Base-by-base conservation (phyloP, 73 alveolate species). In the Paraurostyla sp. region DNA sequence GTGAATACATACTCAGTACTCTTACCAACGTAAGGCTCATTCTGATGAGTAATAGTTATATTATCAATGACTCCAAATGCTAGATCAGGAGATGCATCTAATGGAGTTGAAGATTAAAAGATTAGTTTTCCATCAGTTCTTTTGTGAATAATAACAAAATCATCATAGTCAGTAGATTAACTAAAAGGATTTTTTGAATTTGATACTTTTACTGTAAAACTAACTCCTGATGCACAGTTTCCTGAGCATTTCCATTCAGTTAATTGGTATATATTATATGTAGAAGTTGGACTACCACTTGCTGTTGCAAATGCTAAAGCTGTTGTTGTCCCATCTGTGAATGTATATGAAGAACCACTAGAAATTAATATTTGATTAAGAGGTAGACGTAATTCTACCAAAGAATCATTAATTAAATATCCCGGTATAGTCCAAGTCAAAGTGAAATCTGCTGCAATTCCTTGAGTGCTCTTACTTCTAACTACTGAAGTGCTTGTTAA, bases 401-500 rank as follows among this genome's bases (percentile, higher is more conserved):
- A 51, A 13, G 95, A 81, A 20, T 65, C 85, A 83, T 62, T 86
- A 9, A 82, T 59, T 20, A 90, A 56, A 22, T 81, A 65, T 32
- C 91, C 87, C 23, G 95, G 88, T 41, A 68, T 68, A 27, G 58
- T 56, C 65, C 87, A 68, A n/a, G 75, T 23, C 4, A 90, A 15
- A 6, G 92, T 68, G 71, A 41, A 90, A 11, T 46, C 80, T 6
- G 92, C 76, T 6, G 52, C 16, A 2, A 82, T 86, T 71, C 92
- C 95, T 45, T 90, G 86, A 40, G 80, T 48, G 20, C 85, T 27
- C 25, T 85, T 49, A 20, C 78, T 18, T 83, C 95, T 90, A 7
- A 71, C 30, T 16, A 90, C 87, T 15, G 92, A n/a, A n/a, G 85
- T 49, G 13, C 58, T 20, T 20, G 68, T 69, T 3, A 90, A 35